These are phyloP conservation scores for Scleroderma citrinum DNA, from an alignment of 768 basidiomycete species.

Conservation along the genomic window DNA sequence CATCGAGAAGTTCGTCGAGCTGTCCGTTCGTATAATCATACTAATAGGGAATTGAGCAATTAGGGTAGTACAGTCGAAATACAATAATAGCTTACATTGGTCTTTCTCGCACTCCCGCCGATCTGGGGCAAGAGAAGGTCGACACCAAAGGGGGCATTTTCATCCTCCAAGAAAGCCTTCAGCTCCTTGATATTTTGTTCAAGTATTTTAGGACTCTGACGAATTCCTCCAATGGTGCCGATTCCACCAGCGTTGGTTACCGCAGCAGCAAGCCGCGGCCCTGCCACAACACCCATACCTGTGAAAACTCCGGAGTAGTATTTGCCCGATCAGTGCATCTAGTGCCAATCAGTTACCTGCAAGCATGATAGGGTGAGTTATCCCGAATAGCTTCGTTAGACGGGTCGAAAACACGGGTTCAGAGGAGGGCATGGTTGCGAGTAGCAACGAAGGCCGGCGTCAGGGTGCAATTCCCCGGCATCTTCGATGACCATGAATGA, in stretches of 20 bases:
- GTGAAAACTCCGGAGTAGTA: constrained; percentile 1
- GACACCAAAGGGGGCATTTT: constrained; percentile 73
- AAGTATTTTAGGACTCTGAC: constrained; percentile 68
- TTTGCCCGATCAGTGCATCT: neutral
- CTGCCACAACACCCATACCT: constrained; percentile 81
- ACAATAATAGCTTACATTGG: constrained; percentile 43
- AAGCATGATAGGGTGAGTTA: constrained; percentile 81
- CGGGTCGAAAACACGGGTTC: constrained; percentile 62
- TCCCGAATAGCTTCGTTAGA: constrained; percentile 68
- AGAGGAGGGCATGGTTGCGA: constrained; percentile 57
- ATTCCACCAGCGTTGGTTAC: constrained; percentile 91
- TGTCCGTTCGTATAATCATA: constrained; percentile 78
- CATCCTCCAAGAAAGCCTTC: constrained; percentile 68
- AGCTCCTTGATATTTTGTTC: constrained; percentile 63
- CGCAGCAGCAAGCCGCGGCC: constrained; percentile 77
- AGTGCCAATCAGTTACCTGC: constrained; percentile 40
- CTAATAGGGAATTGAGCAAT: constrained; percentile 15
- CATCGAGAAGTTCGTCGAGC: constrained; percentile 68
- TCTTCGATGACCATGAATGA: too few species aligned
- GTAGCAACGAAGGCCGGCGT: neutral
- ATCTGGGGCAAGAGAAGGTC: constrained; percentile 81
- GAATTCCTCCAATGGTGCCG: constrained; percentile 83
- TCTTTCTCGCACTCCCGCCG: constrained; percentile 78
- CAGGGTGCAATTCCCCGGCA: neutral
- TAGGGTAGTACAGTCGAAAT: too few species aligned